A percentile compares a stretch with the other conserved stretches of the same genome.
Evolutionary conservation across 2,329 filamentous ascomycete genomes (phyloP).

Genomic region (Fusarium chuoi): DNA sequence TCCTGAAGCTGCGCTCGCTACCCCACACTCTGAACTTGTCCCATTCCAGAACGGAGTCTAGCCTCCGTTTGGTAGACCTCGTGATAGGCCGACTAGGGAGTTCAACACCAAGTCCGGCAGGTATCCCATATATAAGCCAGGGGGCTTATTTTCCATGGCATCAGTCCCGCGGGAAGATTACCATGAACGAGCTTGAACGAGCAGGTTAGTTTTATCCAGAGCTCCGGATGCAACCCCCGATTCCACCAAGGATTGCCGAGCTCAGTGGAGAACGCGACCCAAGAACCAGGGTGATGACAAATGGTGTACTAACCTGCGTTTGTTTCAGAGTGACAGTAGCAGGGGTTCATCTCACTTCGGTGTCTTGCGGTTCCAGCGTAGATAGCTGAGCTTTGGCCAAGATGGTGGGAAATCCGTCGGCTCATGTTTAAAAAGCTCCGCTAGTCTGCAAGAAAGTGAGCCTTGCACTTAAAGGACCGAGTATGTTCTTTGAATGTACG

Average conservation of each 20-base stretch:
- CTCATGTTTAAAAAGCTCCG: background rate
- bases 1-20: background rate
- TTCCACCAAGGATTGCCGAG: background rate
- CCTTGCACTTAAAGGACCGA: conserved; percentile 12
- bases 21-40: conserved; percentile 11
- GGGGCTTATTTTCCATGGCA: background rate
- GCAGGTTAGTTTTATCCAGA: background rate
- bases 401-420: conserved; percentile 6
- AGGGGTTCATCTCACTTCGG: background rate
- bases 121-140: background rate
- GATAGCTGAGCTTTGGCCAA: background rate
- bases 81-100: background rate
- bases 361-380: background rate
- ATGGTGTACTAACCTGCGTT: background rate
- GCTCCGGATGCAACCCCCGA: background rate
- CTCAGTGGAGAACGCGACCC: background rate
- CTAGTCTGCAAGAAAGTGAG: background rate
- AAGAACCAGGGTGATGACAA: background rate
- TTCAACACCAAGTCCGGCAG: background rate
- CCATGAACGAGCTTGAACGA: background rate
- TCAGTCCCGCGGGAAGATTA: background rate
- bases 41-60: conserved; percentile 10
- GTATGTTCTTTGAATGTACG: background rate
- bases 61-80: conserved; percentile 4
- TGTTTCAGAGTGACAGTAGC: background rate